These are phyloP conservation scores for Raphanus raphanistrum DNA, from an alignment of 345 rosid species.

Conservation along the genomic window DNA sequence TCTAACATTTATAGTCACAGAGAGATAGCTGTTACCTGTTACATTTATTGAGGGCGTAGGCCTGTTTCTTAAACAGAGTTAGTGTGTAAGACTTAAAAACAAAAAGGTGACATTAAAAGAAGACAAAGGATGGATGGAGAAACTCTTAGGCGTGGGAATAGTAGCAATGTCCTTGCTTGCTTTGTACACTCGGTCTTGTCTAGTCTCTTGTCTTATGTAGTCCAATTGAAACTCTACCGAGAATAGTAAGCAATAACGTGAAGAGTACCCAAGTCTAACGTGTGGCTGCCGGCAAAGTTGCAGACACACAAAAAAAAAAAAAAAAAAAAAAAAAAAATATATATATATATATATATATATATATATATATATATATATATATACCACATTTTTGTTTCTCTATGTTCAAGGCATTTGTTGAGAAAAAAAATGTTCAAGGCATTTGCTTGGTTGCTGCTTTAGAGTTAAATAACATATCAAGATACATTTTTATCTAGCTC, in stretches of 20 bases:
- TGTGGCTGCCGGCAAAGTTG: slow-evolving; percentile 2
- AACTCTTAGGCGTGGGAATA: slow-evolving; percentile 21
- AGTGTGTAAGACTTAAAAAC: neutral
- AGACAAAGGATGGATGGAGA: slow-evolving; percentile 14
- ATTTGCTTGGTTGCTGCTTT: slow-evolving; percentile 7
- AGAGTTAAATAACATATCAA: neutral
- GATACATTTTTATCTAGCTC: neutral
- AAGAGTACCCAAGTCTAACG: neutral
- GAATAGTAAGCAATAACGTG: neutral
- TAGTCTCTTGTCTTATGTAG: slow-evolving; percentile 19
- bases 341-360: neutral
- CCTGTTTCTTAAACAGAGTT: neutral
- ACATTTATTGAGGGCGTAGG: slow-evolving; percentile 1
- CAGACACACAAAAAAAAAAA: neutral
- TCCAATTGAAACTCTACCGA: neutral
- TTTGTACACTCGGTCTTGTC: slow-evolving; percentile 26
- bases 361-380: neutral
- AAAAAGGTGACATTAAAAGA: neutral
- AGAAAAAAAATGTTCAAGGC: neutral
- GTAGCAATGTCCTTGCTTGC: slow-evolving; percentile 18
- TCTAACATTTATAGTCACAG: neutral
- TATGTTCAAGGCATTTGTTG: neutral
- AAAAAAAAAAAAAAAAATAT: too few relatives aligned
- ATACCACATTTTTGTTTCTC: slow-evolving; percentile 1
- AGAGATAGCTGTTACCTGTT: neutral